phyloP scores from a whole-genome alignment of 2,329 filamentous ascomycete genomes.

The Hypomyces perniciosus region DNA sequence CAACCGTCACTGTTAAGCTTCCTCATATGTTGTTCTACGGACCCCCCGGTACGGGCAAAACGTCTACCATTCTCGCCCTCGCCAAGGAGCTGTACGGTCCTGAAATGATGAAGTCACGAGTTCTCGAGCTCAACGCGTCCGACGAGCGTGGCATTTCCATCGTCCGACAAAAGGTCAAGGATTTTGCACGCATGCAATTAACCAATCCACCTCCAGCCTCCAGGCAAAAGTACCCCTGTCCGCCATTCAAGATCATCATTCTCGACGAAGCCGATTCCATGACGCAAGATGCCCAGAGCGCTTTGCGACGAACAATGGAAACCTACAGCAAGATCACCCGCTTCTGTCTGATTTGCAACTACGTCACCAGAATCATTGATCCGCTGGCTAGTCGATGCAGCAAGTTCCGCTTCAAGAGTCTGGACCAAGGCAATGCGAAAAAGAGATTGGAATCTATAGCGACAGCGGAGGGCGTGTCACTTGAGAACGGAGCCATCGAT shows the following conservation, averaged over 20 bases:
- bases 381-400: constrained; percentile 87
- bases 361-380: constrained; percentile 96
- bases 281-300: constrained; percentile 96
- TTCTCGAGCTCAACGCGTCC: constrained; percentile 98
- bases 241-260: constrained; percentile 98
- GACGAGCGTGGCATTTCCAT: constrained; percentile 98
- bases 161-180: constrained; percentile 95
- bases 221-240: constrained; percentile 75
- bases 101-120: constrained; percentile 83
- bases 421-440: constrained; percentile 81
- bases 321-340: constrained; percentile 94
- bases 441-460: constrained; percentile 79
- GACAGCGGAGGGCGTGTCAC: constrained; percentile 63
- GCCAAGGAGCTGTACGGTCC: constrained; percentile 97
- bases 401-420: constrained; percentile 96
- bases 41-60: constrained; percentile 95
- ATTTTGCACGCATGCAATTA: constrained; percentile 93
- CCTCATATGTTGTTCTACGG: constrained; percentile 99
- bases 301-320: constrained; percentile 93
- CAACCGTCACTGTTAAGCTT: constrained; percentile 41
- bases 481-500: constrained; percentile 76
- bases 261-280: constrained; percentile 98
- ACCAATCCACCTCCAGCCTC: constrained; percentile 70
- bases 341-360: constrained; percentile 98
- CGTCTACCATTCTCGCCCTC: constrained; percentile 91